Evolutionary conservation across 2,329 filamentous ascomycete genomes (phyloP), one percentile per base, ranked within the genome.

Genomic region (Exophiala sideris): DNA sequence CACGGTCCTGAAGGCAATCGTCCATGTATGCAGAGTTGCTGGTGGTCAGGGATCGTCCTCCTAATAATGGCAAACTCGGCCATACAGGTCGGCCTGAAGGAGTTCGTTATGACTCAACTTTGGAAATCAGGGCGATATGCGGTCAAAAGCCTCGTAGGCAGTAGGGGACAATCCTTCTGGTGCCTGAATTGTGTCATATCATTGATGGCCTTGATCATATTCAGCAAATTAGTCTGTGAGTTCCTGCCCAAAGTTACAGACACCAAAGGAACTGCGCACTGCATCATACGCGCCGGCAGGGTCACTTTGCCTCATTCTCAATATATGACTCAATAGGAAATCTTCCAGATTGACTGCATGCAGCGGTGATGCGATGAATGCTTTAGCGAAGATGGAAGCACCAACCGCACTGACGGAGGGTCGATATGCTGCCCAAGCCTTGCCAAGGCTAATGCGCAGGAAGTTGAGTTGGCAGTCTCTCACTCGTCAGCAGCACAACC

Each of bases 261-360:
- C 34, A 34, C 33, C 33, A 45, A 47, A 48, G 51, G 50, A 41
- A 48, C 49, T 51, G 48, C 42, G 41, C 24, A 33, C 16, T 34
- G 24, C 20, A 45, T 10, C 48, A 38, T 38, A 38, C 41, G 10
- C 47, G 42, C 54, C 16, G 55, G 10, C 35, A 39, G 35, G 12
- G 12, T 39, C 35, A 49, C 44, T 39, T 48, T 49, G 55, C 55
- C 55, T 58, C 55, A 54, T 58, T 58, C 36, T 38, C 36, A 58
- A 45, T 8, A 29, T 29, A 29, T 21, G 14, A 36, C 48, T 51
- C 55, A 48, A 58, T 57, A 47, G 48, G 38, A 54, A 40, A 36
- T 21, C 10, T 24, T 33, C 10, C 32, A 40, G 39, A 35, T 35
- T n/a, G 14, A 8, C 14, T 16, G 16, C 14, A 47, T 29, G 38